Evolutionary conservation across 352 stramenopile species (phyloP), one percentile per base, ranked within the genome.

Genomic region (Phytophthora vignae): DNA sequence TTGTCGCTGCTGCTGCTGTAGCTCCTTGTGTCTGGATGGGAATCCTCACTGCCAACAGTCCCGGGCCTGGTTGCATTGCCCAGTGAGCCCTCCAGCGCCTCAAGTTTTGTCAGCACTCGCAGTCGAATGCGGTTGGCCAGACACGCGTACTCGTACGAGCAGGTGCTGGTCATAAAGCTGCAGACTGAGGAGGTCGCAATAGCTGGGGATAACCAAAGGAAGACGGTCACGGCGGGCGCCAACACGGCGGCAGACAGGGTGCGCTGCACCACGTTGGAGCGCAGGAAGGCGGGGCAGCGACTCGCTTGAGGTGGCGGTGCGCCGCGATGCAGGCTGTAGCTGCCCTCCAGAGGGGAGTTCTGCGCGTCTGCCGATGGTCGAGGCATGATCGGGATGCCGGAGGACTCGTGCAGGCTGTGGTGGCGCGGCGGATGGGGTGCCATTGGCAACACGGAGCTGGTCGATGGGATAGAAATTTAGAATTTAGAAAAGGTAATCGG

Each of bases 71-170:
- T 54, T 4, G 33, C 52, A 46, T 15, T 59, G 19, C n/a, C 22
- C 12, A 67, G 27, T 5, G 68, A 74, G 55, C 50, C 52, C 48
- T 87, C 76, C 22, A 82, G 53, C 1, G 68, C 60, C 4, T 73
- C 57, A 6, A 87, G 64, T 48, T 63, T 54, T 17, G 75, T 72
- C 12, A 92, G 61, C 10, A 92, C 36, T 3, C 83, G 72, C 53
- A 80, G 63, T 14, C 88, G 82, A 55, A 95, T 93, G 53, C 88
- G 73, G 59, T 90, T 81, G 1, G 85, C 75, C 36, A 95, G 76
- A 71, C 85, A 95, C 60, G 88, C 74, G 68, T 90, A 95, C 71
- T 95, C 87, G 74, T 91, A 95, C 46, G 73, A 86, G 67, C 82
- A 91, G 0, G 84, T 76, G 48, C 77, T 90, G 53, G 75, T 85